Evolutionary conservation across 2,329 filamentous ascomycete species (phyloP).

Genomic region (Pleochaeta shiraiana): DNA sequence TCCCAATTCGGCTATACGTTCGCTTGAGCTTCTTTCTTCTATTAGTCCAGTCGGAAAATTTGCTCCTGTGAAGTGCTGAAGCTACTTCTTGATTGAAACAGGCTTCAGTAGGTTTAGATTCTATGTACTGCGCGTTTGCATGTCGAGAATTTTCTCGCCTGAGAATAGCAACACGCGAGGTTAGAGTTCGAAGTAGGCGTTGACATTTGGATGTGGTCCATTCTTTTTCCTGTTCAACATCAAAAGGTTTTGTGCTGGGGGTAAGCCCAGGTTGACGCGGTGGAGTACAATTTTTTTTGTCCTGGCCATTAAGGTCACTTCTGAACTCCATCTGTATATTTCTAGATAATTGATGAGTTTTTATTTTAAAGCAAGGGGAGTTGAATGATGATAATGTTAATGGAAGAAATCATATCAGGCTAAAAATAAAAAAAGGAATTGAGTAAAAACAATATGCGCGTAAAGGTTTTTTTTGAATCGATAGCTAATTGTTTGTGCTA

Average conservation of each 20-base stretch:
- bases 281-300: constrained; percentile 12
- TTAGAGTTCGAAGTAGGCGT: constrained; percentile 23
- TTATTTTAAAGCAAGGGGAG: too few relatives aligned
- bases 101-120: neutral
- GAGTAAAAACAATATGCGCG: too few relatives aligned
- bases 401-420: too few relatives aligned
- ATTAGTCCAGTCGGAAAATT: constrained; percentile 12
- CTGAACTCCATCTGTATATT: too few relatives aligned
- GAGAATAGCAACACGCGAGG: constrained; percentile 23
- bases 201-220: constrained; percentile 25
- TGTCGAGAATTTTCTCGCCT: constrained; percentile 17
- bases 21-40: constrained; percentile 13
- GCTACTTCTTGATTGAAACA: neutral
- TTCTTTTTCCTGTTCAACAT: constrained; percentile 11
- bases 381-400: too few relatives aligned
- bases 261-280: constrained; percentile 12
- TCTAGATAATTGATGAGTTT: too few relatives aligned
- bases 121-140: neutral
- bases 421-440: too few relatives aligned
- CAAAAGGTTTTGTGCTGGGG: constrained; percentile 9
- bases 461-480: too few relatives aligned
- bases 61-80: neutral
- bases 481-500: too few relatives aligned
- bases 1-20: constrained; percentile 11
- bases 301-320: too few relatives aligned